Evolutionary conservation across 768 basidiomycete species (phyloP).

Genomic region (Melanogaster broomeanus): DNA sequence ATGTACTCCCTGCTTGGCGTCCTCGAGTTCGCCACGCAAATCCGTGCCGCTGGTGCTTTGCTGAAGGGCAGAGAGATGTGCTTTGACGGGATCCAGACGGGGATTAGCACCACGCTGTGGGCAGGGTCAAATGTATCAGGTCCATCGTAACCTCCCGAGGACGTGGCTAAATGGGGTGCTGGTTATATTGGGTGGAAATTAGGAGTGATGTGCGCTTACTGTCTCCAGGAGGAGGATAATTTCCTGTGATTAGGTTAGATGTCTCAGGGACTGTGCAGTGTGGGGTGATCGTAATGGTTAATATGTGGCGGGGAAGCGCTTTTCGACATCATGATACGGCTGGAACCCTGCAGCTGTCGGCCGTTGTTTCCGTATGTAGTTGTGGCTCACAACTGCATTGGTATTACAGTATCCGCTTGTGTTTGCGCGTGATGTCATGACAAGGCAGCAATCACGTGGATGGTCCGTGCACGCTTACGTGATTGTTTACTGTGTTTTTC

Average conservation of each 20-base stretch:
- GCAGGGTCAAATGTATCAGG: neutral
- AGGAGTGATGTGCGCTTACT: neutral
- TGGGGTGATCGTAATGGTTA: neutral
- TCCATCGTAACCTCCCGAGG: slow-evolving; percentile 8
- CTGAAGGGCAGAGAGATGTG: neutral
- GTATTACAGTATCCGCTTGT: neutral
- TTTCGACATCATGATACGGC: neutral
- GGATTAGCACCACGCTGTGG: neutral
- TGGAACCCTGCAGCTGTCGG: neutral
- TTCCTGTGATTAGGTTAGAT: neutral
- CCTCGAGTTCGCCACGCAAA: neutral
- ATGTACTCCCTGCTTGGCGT: slow-evolving; percentile 3
- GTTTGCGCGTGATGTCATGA: slow-evolving; percentile 3
- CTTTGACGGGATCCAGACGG: neutral
- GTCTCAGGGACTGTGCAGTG: neutral
- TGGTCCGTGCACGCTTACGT: slow-evolving; percentile 29
- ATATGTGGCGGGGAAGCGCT: neutral
- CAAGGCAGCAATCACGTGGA: slow-evolving; percentile 18
- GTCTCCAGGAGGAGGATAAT: slow-evolving; percentile 6
- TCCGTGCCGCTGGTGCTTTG: neutral
- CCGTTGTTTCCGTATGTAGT: slow-evolving; percentile 1
- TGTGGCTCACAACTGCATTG: neutral
- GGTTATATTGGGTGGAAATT: neutral
- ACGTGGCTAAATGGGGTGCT: neutral
- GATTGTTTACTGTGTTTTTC: slow-evolving; percentile 16